phyloP scores from a whole-genome alignment of 1,284 basidiomycete species.

The Athelia sp. region DNA sequence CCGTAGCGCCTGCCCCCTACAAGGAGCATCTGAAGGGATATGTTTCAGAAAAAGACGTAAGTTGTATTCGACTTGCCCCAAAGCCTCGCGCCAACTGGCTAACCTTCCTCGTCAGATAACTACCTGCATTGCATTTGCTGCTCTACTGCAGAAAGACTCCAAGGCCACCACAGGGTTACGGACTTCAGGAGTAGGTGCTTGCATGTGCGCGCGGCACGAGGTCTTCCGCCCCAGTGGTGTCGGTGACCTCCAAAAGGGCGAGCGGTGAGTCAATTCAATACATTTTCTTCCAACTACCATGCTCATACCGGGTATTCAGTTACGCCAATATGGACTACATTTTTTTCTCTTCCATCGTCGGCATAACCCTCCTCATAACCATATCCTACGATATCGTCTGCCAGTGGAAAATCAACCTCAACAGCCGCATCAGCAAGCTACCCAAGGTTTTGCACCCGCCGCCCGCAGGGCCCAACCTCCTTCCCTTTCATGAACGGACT shows the following conservation, averaged over 20 bases:
- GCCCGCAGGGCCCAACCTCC: background rate
- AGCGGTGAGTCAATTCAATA: constrained; percentile 11
- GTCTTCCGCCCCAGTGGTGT: constrained; percentile 11
- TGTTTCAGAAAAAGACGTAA: background rate
- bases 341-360: constrained; percentile 11
- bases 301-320: constrained; percentile 9
- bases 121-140: constrained; percentile 9
- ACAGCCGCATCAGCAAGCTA: no score
- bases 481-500: background rate
- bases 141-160: constrained; percentile 13
- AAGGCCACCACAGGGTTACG: constrained; percentile 5
- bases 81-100: background rate
- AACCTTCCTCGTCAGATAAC: constrained; percentile 4
- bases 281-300: background rate
- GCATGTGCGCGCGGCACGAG: constrained; percentile 12
- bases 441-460: constrained; percentile 6
- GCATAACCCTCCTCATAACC: constrained; percentile 6
- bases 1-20: background rate
- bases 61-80: background rate
- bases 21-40: background rate
- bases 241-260: constrained; percentile 17
- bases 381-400: constrained; percentile 24
- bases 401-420: constrained; percentile 15
- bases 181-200: constrained; percentile 11
- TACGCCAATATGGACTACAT: constrained; percentile 23